Base-by-base conservation (phyloP, 2,329 filamentous ascomycete species). In the Colletotrichum aenigma region DNA sequence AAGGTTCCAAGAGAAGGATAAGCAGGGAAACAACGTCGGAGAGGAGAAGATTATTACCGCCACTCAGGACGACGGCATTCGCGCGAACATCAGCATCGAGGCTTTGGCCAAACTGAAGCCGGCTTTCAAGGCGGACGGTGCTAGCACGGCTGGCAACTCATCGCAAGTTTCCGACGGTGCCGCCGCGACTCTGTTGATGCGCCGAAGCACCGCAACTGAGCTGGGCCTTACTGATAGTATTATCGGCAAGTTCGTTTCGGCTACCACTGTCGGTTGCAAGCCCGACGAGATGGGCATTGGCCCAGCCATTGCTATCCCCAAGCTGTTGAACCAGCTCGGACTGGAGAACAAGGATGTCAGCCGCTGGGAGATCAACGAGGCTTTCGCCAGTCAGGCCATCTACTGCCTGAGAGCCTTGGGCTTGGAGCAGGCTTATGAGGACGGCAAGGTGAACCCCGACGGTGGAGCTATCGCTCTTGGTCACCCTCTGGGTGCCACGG, bases 201-300 rank as follows among this genome's bases (percentile, higher is more conserved):
- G 95, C 66, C 89, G 96, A n/a, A 93, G 91, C 79, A 96, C 93
- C 1, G 96, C 96, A 0, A 91, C 90, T 0, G 90, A 91, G 71
- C 89, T 98, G 0, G 95, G 95, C 0, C 88, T 98, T 1, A 85
- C 88, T 16, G 89, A 87, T 7, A 88, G 87, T 32, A 95, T 98
- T 80, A 92, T 97, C 74, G 96, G 94, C 43, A 95, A 94, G 83
- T 98, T 96, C 88, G 94, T 96, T 1, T 93, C 91, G 1, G 93
- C 94, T 2, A 90, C 92, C 34, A 93, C 95, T 13, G 92, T 93
- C 0, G 96, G 96, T 15, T 97, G 95, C 82, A 89, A 88, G 67
- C 96, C 96, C 0, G 95, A 98, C 81, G 96, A 98, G 89, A 98
- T 98, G 96, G 96, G 96, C 52, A 89, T 98, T 74, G 96, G 96